These are phyloP conservation scores for Vanderwaltozyma verrucispora DNA, from an alignment of 805 yeast species.

Conservation along the genomic window DNA sequence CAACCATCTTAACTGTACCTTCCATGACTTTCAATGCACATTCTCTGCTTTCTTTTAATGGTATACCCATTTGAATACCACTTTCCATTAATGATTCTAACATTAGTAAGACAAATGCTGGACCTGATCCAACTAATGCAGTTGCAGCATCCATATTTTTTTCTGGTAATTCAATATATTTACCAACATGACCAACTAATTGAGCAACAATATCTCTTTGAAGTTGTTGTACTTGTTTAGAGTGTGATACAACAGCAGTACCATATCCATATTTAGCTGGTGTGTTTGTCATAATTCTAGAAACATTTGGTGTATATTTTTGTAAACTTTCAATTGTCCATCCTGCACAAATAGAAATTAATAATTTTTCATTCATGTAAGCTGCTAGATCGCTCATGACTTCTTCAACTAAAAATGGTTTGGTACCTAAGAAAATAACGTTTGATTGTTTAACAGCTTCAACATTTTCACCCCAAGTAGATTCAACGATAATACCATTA, in stretches of 20 bases:
- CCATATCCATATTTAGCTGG: conserved; percentile 92
- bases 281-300: conserved; percentile 96
- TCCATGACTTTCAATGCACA: conserved; percentile 91
- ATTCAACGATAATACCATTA: conserved; percentile 39
- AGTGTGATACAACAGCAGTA: conserved; percentile 83
- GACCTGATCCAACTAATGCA: conserved; percentile 91
- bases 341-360: conserved; percentile 87
- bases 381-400: conserved; percentile 43
- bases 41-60: conserved; percentile 67
- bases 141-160: conserved; percentile 95
- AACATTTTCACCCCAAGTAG: conserved; percentile 42
- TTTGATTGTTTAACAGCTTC: conserved; percentile 55
- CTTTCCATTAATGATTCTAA: conserved; percentile 91
- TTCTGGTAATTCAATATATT: conserved; percentile 59
- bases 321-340: conserved; percentile 67
- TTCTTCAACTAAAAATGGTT: conserved; percentile 67
- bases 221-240: conserved; percentile 37
- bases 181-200: conserved; percentile 56
- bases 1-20: conserved; percentile 88
- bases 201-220: conserved; percentile 28
- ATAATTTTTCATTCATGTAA: conserved; percentile 41
- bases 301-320: conserved; percentile 44
- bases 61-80: conserved; percentile 90
- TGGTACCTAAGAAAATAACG: conserved; percentile 73
- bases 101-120: conserved; percentile 84